A percentile compares a stretch with the other conserved stretches of the same genome.
phyloP scores from a whole-genome alignment of 306 rosid species.

The Acacia acuminata region DNA sequence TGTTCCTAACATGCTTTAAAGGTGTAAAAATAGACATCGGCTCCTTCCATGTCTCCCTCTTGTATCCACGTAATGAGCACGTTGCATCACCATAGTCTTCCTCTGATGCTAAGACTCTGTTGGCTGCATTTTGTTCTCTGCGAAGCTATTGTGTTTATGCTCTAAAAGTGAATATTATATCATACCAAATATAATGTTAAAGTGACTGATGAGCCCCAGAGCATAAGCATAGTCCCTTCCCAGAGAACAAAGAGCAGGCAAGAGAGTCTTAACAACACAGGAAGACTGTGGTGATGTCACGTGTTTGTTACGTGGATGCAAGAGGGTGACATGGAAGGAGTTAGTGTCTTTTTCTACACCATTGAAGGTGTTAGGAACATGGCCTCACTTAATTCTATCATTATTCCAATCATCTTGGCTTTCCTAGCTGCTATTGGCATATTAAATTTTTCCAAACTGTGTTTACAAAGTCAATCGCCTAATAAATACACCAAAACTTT shows the following conservation, averaged over 20 bases:
- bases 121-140: background rate
- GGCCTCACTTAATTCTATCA: background rate
- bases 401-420: background rate
- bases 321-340: background rate
- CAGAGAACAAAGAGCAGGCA: background rate
- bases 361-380: background rate
- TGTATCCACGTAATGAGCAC: background rate
- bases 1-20: background rate
- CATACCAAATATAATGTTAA: too few relatives aligned
- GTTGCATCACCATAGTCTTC: background rate
- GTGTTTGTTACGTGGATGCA: background rate
- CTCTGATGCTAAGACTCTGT: background rate
- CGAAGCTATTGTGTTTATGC: background rate
- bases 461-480: background rate
- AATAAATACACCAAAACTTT: too few relatives aligned
- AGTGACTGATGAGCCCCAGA: background rate
- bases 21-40: background rate
- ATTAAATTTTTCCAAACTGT: background rate
- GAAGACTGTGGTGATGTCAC: background rate
- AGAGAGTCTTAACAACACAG: background rate
- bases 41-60: background rate
- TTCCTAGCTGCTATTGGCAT: background rate
- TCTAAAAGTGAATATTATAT: too few relatives aligned
- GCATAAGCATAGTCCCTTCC: background rate
- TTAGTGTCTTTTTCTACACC: background rate